A percentile compares a stretch with the other conserved stretches of the same genome.
Evolutionary conservation across 495 filamentous ascomycete genomes (phyloP).

Genomic region (Penicillium angulare): DNA sequence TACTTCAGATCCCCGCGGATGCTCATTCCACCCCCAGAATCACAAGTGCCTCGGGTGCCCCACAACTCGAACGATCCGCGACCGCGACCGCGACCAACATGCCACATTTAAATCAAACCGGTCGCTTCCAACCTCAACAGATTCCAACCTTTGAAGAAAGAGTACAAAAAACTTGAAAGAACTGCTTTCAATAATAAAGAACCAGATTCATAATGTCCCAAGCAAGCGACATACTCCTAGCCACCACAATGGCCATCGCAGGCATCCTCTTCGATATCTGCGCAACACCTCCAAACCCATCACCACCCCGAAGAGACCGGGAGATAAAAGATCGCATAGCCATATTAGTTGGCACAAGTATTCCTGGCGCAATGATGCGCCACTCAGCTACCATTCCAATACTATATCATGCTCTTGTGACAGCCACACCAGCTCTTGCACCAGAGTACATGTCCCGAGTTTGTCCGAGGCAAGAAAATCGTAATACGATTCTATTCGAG

Average conservation of each 20-base stretch:
- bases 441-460: neutral
- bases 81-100: no score
- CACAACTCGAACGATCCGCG: no score
- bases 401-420: neutral
- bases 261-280: conserved; percentile 14
- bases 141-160: no score
- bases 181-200: neutral
- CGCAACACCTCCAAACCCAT: conserved; percentile 19
- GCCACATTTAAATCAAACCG: neutral
- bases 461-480: neutral
- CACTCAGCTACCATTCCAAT: neutral
- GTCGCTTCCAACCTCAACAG: no score
- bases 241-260: conserved; percentile 11
- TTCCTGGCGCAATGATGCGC: neutral
- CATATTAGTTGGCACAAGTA: conserved; percentile 2
- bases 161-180: no score
- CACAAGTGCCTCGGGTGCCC: neutral
- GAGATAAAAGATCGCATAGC: conserved; percentile 16
- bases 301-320: conserved; percentile 7
- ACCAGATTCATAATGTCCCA: neutral
- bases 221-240: neutral
- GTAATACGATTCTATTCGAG: neutral
- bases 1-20: no score
- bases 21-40: no score
- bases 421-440: neutral